Evolutionary conservation across 768 basidiomycete species (phyloP).

Genomic region (Rhodotorula babjevae): DNA sequence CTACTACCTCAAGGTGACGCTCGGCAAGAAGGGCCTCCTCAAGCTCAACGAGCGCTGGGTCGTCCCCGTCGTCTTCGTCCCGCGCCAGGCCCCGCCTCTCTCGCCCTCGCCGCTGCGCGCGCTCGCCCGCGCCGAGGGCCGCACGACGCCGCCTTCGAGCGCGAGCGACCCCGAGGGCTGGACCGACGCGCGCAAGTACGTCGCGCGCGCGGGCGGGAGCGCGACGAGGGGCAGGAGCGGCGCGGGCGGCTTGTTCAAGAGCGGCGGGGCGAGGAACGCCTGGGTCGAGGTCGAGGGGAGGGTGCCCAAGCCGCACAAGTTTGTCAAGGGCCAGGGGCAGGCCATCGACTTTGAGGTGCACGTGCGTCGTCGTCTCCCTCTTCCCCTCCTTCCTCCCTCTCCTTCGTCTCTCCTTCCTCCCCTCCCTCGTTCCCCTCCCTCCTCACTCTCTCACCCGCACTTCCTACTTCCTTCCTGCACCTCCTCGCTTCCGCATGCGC

Average conservation of each 20-base stretch:
- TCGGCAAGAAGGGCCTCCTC: conserved; percentile 19
- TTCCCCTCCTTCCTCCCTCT: no score
- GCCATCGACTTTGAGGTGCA: conserved; percentile 20
- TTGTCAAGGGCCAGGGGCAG: conserved; percentile 13
- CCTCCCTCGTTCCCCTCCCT: no score
- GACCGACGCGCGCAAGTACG: conserved; percentile 19
- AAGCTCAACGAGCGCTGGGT: conserved; percentile 36
- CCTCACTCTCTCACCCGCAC: no score
- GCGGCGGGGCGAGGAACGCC: background rate
- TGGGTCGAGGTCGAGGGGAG: conserved; percentile 23
- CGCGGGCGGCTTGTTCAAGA: conserved; percentile 1
- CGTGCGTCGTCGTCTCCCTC: background rate
- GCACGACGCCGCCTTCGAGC: background rate
- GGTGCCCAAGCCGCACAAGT: conserved; percentile 11
- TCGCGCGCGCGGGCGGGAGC: background rate
- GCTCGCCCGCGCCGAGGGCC: background rate
- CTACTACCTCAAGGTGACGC: conserved; percentile 34
- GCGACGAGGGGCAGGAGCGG: background rate
- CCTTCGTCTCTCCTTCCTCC: no score
- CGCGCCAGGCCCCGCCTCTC: conserved; percentile 10
- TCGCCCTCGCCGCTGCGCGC: conserved; percentile 1
- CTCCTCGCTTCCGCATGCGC: no score
- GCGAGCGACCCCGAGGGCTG: conserved; percentile 15
- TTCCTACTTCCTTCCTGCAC: no score
- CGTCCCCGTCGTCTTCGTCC: conserved; percentile 32